phyloP scores from a whole-genome alignment of 306 rosid species.

The Morella rubra region DNA sequence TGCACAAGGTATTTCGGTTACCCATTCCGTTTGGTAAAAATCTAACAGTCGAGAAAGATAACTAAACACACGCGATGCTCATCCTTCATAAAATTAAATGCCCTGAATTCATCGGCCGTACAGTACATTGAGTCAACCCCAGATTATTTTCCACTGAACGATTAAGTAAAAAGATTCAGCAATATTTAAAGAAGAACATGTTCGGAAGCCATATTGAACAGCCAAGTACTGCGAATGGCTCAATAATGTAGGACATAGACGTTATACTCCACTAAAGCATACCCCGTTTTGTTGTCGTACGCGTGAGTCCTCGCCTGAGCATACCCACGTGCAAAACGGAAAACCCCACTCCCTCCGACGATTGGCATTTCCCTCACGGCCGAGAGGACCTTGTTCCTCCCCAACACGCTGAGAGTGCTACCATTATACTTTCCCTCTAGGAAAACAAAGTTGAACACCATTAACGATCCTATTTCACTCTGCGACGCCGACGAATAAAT shows the following conservation, averaged over 20 bases:
- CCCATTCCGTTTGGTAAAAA: too few relatives aligned
- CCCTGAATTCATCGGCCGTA: too few relatives aligned
- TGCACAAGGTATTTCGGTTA: too few relatives aligned
- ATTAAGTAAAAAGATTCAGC: too few relatives aligned
- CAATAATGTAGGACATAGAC: slow-evolving; percentile 58
- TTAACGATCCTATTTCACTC: slow-evolving; percentile 39
- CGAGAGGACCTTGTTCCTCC: slow-evolving; percentile 40
- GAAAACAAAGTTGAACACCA: slow-evolving; percentile 60
- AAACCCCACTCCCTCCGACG: slow-evolving; percentile 67
- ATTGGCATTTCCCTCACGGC: slow-evolving; percentile 65
- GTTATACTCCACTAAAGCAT: slow-evolving; percentile 64
- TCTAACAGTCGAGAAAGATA: too few relatives aligned
- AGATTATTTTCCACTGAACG: too few relatives aligned
- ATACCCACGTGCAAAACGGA: slow-evolving; percentile 74
- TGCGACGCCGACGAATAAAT: slow-evolving; percentile 58
- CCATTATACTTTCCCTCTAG: slow-evolving; percentile 56
- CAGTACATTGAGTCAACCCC: too few relatives aligned
- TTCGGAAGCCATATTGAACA: too few relatives aligned
- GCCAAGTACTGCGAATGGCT: not conserved
- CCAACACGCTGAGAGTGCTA: slow-evolving; percentile 58
- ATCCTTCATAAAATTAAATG: too few relatives aligned
- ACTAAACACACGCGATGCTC: too few relatives aligned
- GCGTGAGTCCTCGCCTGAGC: slow-evolving; percentile 40
- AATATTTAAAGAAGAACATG: too few relatives aligned
- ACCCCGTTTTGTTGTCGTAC: slow-evolving; percentile 14